Base-by-base conservation (phyloP, 257 asterid species). In the Ocimum tenuiflorum region DNA sequence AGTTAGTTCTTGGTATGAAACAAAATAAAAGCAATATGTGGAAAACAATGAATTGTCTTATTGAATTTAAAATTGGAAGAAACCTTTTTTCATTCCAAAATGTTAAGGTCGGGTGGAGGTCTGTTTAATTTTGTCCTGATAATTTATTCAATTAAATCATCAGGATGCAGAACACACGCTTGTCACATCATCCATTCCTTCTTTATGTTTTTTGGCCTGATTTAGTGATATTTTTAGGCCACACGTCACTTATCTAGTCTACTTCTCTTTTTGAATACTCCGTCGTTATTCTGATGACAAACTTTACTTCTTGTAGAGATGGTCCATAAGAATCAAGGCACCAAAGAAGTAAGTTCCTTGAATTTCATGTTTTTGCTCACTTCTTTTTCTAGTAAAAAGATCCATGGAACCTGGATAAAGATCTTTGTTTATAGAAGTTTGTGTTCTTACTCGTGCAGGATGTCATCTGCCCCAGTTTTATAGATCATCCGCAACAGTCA, bases 401-500 rank as follows among this genome's bases (percentile, higher is more conserved):
- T 38, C 18, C 79, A 17, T 12, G 18, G 11, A 6, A 22, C 39
- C 53, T 47, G 49, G 36, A 39, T 59, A 13, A 60, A 38, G 35
- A 24, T 24, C 69, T 52, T 69, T 54, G 38, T 64, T 64, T 43
- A 43, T 50, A 10, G 56, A 29, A 54, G 59, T 27, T 48, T 33
- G 27, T 62, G 50, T 59, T 61, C 22, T 65, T 63, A 42, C 61
- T 48, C 65, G 45, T 67, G 82, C 86, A 91, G 97, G 95, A 88
- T 65, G 45, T 80, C 78, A 73, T 77, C 62, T 79, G 80, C 82
- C 74, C 89, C 57, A 78, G 83, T 76, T 78, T 80, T 63, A 80
- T 65, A 18, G 84, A 80, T 49, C 86, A 56, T 70, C 79, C 95
- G 9, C 83, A 77, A 31, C 81, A 79, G 68, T 81, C 95, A 69